phyloP scores from a whole-genome alignment of 768 basidiomycete genomes.

The Podaxis sp. region DNA sequence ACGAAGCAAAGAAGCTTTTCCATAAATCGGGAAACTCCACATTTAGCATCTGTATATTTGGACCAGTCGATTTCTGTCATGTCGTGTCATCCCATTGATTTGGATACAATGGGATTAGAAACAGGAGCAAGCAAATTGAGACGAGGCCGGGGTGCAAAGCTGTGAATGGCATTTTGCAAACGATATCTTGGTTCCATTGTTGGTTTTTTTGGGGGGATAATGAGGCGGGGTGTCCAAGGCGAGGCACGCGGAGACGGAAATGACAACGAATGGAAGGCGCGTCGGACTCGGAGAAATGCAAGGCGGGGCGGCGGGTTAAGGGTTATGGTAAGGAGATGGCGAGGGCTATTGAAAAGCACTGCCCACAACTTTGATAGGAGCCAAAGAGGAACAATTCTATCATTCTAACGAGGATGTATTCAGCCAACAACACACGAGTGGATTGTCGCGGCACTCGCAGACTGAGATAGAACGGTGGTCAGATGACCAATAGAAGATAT shows the following conservation, averaged over 20 bases:
- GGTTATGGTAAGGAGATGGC: not conserved
- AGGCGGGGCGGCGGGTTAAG: not conserved
- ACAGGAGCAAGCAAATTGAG: not conserved
- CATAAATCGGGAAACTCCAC: not conserved
- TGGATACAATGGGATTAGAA: not conserved
- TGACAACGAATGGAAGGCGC: not conserved
- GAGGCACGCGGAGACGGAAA: not conserved
- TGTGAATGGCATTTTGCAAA: not conserved
- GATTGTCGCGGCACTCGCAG: not conserved
- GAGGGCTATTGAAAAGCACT: not conserved
- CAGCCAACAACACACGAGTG: not conserved
- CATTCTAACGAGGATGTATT: not conserved
- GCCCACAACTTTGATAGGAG: constrained; percentile 1
- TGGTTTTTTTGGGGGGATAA: not conserved
- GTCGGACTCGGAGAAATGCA: not conserved
- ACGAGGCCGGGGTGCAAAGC: not conserved
- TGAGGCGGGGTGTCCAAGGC: not conserved
- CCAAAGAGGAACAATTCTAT: not conserved
- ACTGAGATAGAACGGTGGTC: not conserved
- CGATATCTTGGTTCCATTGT: not conserved
- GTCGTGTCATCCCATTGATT: not conserved
- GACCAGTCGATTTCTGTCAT: not conserved
- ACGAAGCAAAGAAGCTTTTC: not conserved
- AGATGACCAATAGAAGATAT: not conserved
- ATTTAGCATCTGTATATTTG: not conserved